Base-by-base conservation (phyloP, 2,329 filamentous ascomycete species). In the Fusarium stilboides region DNA sequence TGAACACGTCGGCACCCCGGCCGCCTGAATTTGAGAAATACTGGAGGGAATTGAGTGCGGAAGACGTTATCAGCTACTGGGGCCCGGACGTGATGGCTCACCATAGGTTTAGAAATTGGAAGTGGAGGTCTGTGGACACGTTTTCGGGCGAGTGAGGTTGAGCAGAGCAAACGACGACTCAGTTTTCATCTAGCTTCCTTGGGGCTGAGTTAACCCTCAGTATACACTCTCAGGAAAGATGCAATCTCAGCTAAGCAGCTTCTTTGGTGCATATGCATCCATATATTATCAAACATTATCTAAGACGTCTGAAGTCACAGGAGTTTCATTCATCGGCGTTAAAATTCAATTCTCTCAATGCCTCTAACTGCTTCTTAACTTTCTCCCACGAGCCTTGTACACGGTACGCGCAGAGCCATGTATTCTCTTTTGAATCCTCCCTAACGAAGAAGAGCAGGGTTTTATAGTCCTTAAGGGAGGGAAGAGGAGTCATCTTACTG, bases 331-430 rank as follows among this genome's bases (percentile, higher is more conserved):
- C 10, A 3, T 31, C 9, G 10, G 2, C 10, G 1, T 13, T 13
- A 5, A 31, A 31, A 31, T 13, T 6, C 36, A 8, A 39, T 9
- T 12, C 43, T 1, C 1, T 24, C 4, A 57, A 24, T 3, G 39
- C 26, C 5, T 57, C 39, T 26, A 68, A 34, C 37, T 65, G 53
- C 2, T 53, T 57, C 40, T 68, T 52, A 15, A 68, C 49, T 6
- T 31, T 37, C 0, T 62, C 61, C 67, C 57, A 69, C 1, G 66
- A 13, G 0, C 65, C 67, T 2, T 58, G 37, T 1, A 55, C 40
- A 0, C 65, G 57, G 20, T 69, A 66, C 1, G 53, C 65, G 5
- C 65, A 69, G 3, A 69, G 26, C 65, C 66, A 65, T 0, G 61
- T 62, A 14, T 69, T 69, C 5, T 58, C 42, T 5, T 24, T 52